phyloP scores from a whole-genome alignment of 73 alveolate species.

The Blepharisma stoltei region DNA sequence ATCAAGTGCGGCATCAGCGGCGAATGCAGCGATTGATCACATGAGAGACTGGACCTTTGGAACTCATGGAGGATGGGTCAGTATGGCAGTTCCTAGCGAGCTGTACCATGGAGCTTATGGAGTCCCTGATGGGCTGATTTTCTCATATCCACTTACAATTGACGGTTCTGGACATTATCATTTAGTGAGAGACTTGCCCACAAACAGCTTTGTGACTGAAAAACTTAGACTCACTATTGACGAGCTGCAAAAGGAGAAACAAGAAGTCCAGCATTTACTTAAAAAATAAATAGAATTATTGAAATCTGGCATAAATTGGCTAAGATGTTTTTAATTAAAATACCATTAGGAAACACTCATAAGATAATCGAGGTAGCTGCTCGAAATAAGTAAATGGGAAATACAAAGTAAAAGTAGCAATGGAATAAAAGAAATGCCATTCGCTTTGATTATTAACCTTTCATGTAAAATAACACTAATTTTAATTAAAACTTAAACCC shows the following conservation, averaged over 20 bases:
- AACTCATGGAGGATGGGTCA: conserved; percentile 54
- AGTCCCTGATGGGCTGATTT: conserved; percentile 78
- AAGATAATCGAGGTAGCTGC: not conserved
- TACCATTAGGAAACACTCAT: no score
- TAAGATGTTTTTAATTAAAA: no score
- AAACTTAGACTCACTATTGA: conserved; percentile 64
- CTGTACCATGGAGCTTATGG: conserved; percentile 60
- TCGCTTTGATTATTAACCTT: no score
- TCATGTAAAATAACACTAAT: no score
- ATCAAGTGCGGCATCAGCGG: conserved; percentile 82
- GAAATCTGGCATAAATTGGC: no score
- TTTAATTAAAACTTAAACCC: no score
- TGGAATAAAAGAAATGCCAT: no score
- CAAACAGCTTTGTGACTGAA: conserved; percentile 55
- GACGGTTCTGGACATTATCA: conserved; percentile 67
- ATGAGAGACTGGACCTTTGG: conserved; percentile 87
- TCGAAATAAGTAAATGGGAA: not conserved
- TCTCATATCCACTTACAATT: conserved; percentile 86
- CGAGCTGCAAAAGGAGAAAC: conserved; percentile 73
- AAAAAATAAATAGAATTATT: no score
- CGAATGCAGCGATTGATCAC: conserved; percentile 86
- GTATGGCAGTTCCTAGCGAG: conserved; percentile 73
- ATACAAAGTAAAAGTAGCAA: not conserved
- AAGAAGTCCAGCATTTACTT: conserved; percentile 56
- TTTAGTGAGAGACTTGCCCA: conserved; percentile 64